Evolutionary conservation across 2,329 filamentous ascomycete species (phyloP), one percentile per base, ranked within the genome.

Genomic region (Stemphylium vesicarium): DNA sequence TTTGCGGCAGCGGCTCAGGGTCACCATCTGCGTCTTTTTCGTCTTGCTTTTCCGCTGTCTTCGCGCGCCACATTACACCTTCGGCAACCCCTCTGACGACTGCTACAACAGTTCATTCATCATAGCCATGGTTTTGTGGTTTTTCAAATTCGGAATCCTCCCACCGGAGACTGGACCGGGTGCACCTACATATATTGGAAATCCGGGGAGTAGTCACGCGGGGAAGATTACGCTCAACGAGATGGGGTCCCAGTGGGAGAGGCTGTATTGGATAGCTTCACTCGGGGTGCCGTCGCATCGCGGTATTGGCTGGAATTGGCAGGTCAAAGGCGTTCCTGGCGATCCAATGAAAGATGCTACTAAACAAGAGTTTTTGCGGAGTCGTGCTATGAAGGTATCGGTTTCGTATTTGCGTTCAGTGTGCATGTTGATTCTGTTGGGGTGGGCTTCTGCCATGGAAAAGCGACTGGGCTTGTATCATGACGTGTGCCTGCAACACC

Each of bases 251-350:
- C 1, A 29, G 2, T 15, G 40, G 29, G 33, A 50, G 42, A 47
- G 40, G 16, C 18, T 52, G 8, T 5, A 15, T 1, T 48, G 50
- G 26, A 45, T 37, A 12, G 39, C 31, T 16, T 31, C 33, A 2
- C 24, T 53, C 9, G 49, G 48, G 45, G 43, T 56, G 24, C 50
- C 41, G 5, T 36, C 29, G 24, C 44, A 51, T 20, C 32, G 29
- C 2, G 53, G 53, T 29, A 53, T 53, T 16, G 48, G 53, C 4
- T 49, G 48, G 43, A 42, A 53, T 6, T 57, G 48, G 47, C 50
- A 53, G 15, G 48, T 53, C n/a, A 53, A 50, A 15, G 7, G 35
- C 8, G 35, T 45, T 24, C 52, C 43, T 33, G 42, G 29, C 1
- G 22, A 53, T 46, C 43, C 40, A 1, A 16, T 38, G 36, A 29